phyloP scores from a whole-genome alignment of 176 grass and related monocot genomes.

The Saccharum spontaneum region DNA sequence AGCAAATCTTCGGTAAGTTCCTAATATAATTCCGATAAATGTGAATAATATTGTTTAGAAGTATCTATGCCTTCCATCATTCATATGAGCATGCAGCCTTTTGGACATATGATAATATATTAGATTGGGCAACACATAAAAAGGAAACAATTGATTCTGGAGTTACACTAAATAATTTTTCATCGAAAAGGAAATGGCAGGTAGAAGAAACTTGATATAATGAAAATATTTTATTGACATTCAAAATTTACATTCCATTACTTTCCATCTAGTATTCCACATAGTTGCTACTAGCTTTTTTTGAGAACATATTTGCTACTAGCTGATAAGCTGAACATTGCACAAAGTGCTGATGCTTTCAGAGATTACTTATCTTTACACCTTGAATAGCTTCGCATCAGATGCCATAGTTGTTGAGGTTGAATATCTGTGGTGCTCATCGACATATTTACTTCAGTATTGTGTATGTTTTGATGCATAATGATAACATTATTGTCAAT shows the following conservation, averaged over 20 bases:
- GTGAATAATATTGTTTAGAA: constrained; percentile 13
- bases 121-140: neutral
- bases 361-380: neutral
- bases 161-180: neutral
- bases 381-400: neutral
- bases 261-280: neutral
- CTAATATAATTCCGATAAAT: constrained; percentile 4
- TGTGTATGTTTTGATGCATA: neutral
- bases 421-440: neutral
- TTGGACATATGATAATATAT: constrained; percentile 2
- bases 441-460: neutral
- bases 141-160: neutral
- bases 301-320: constrained; percentile 1
- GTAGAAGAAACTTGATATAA: neutral
- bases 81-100: constrained; percentile 10
- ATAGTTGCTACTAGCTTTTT: neutral
- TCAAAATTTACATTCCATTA: neutral
- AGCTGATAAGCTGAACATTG: neutral
- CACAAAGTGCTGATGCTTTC: neutral
- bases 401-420: neutral
- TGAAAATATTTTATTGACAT: neutral
- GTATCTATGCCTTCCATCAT: constrained; percentile 5
- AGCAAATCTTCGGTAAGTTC: constrained; percentile 67
- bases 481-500: neutral
- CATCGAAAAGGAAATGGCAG: neutral